Evolutionary conservation across 164 flowering plant species (phyloP).

Genomic region (Nymphaea colorata): DNA sequence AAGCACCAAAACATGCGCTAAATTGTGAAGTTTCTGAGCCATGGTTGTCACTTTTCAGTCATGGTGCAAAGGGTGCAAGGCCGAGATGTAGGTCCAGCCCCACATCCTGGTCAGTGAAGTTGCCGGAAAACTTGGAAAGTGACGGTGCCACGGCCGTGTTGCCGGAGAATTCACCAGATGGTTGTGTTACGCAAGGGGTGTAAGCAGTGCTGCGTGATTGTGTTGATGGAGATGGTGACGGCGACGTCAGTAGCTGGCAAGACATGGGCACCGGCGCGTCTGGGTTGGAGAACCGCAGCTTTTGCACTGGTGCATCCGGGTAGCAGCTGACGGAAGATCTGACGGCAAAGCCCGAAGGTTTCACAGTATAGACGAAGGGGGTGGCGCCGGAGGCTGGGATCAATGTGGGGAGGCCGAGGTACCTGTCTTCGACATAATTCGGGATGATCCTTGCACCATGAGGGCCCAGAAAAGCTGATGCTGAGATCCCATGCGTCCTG

Average conservation of each 20-base stretch:
- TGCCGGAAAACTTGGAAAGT: conserved; percentile 1
- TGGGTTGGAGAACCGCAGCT: neutral
- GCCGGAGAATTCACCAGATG: neutral
- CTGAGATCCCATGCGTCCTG: conserved; percentile 26
- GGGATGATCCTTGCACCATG: neutral
- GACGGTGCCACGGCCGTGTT: neutral
- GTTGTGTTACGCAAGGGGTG: neutral
- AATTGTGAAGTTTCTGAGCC: neutral
- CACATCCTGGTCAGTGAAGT: conserved; percentile 27
- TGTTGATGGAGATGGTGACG: neutral
- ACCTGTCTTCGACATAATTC: neutral
- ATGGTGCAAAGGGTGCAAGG: conserved; percentile 69
- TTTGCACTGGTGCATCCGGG: conserved; percentile 10
- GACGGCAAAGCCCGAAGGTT: conserved; percentile 4
- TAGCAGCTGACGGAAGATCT: conserved; percentile 9
- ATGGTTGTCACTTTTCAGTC: conserved; percentile 3
- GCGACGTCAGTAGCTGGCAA: conserved; percentile 7
- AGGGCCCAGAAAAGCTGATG: conserved; percentile 18
- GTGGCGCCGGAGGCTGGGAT: neutral
- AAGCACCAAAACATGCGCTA: neutral
- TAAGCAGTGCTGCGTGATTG: neutral
- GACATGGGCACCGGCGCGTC: neutral
- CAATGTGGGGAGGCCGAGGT: neutral
- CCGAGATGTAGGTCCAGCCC: conserved; percentile 89
- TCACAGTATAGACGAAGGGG: neutral